phyloP scores from a whole-genome alignment of 2,329 filamentous ascomycete species.

The Myriosclerotinia curreyana region DNA sequence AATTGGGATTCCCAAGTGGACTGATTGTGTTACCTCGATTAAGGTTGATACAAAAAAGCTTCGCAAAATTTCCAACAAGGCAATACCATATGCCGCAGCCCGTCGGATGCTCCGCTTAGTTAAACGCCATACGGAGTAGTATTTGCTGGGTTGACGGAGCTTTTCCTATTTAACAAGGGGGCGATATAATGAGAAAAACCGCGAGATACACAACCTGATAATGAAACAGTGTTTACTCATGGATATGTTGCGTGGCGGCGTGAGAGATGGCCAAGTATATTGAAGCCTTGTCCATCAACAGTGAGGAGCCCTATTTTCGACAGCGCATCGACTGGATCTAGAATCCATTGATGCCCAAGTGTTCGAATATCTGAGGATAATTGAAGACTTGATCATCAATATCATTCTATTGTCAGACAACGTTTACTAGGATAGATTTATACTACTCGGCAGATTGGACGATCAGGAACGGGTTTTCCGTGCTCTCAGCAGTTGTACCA shows the following conservation, averaged over 20 bases:
- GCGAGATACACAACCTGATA: constrained; percentile 25
- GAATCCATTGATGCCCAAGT: constrained; percentile 36
- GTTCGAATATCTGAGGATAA: constrained; percentile 15
- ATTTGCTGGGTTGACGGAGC: constrained; percentile 9
- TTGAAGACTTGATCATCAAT: constrained; percentile 7
- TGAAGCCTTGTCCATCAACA: constrained; percentile 19
- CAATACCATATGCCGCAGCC: constrained; percentile 14
- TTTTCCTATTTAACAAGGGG: constrained; percentile 10
- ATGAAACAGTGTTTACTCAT: constrained; percentile 20
- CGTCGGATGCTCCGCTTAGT: constrained; percentile 27
- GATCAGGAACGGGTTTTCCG: constrained; percentile 20
- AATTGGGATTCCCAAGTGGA: constrained; percentile 5
- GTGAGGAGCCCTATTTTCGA: constrained; percentile 31
- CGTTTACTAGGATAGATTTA: constrained; percentile 11
- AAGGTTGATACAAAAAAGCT: background rate
- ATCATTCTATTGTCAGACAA: constrained; percentile 18
- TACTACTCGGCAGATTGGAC: constrained; percentile 19
- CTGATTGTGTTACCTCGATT: constrained; percentile 19
- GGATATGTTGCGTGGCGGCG: constrained; percentile 34
- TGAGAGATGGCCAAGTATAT: constrained; percentile 36
- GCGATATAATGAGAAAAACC: background rate
- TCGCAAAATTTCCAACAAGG: background rate
- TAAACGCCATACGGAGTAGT: constrained; percentile 1
- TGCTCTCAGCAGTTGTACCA: constrained; percentile 4
- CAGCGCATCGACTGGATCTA: constrained; percentile 32